These are phyloP conservation scores for Anaeromyces robustus DNA, from an alignment of 192 early-diverging fungal genomes.

Conservation along the genomic window DNA sequence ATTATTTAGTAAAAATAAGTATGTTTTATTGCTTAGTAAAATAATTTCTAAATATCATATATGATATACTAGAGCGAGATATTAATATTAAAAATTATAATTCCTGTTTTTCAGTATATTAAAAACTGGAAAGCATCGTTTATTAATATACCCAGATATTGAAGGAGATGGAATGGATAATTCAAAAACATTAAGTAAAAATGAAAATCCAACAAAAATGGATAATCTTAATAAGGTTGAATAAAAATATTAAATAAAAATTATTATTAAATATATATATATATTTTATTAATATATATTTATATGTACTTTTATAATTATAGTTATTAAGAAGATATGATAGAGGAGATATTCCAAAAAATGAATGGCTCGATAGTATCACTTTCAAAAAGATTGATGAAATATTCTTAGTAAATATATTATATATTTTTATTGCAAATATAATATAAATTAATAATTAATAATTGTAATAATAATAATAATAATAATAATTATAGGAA, in stretches of 20 bases:
- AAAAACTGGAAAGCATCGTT: slow-evolving; percentile 69
- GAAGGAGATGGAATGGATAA: not conserved
- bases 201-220: slow-evolving; percentile 44
- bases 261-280: no score
- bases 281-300: no score
- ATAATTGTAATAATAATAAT: not conserved
- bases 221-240: slow-evolving; percentile 79
- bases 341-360: slow-evolving; percentile 63
- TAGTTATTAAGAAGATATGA: slow-evolving; percentile 68
- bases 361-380: slow-evolving; percentile 88
- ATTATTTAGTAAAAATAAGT: slow-evolving; percentile 71
- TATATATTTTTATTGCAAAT: not conserved
- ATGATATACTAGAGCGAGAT: no score
- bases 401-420: slow-evolving; percentile 42
- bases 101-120: slow-evolving; percentile 36
- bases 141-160: slow-evolving; percentile 17
- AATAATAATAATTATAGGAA: slow-evolving; percentile 12
- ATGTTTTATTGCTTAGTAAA: slow-evolving; percentile 1
- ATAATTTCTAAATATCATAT: not conserved
- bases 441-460: not conserved
- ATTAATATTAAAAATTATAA: no score
- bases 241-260: no score
- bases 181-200: slow-evolving; percentile 20
- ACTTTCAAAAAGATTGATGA: slow-evolving; percentile 77
- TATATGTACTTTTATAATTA: not conserved